Percentiles rank a stretch among this genome's conserved stretches.
phyloP scores from a whole-genome alignment of 305 asterid genomes.

The Fraxinus paxiana region DNA sequence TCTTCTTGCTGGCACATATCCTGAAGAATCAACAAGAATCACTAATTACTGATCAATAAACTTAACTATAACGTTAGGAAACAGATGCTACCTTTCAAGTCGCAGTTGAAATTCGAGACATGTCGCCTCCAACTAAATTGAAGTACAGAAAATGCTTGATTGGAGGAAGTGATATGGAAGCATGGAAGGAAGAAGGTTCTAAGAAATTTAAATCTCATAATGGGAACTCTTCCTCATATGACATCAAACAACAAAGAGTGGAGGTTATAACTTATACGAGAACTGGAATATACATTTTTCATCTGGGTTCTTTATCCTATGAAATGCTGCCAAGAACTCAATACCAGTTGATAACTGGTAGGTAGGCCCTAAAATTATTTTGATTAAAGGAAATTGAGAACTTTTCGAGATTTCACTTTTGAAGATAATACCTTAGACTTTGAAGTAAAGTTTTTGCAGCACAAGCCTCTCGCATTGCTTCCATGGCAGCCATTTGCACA shows the following conservation, averaged over 20 bases:
- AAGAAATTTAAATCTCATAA: not conserved
- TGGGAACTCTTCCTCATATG: not conserved
- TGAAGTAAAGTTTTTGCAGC: slow-evolving; percentile 77
- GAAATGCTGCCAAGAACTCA: not conserved
- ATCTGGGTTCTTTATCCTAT: not conserved
- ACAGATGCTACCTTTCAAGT: too few relatives aligned
- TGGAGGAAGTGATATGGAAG: not conserved
- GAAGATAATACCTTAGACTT: slow-evolving; percentile 69
- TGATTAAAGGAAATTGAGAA: not conserved
- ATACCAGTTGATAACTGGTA: not conserved
- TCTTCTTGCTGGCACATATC: too few relatives aligned
- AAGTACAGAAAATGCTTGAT: not conserved
- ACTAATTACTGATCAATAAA: too few relatives aligned
- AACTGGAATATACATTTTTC: not conserved
- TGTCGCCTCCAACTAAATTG: too few relatives aligned
- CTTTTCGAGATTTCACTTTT: not conserved
- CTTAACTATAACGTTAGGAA: too few relatives aligned
- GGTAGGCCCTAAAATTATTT: not conserved
- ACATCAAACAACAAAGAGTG: not conserved
- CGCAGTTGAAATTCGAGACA: too few relatives aligned
- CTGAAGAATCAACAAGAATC: too few relatives aligned
- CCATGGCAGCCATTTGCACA: slow-evolving; percentile 88
- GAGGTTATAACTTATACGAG: not conserved
- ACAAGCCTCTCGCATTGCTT: slow-evolving; percentile 92
- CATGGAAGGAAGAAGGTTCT: not conserved